Percentiles rank a stretch among this genome's conserved stretches.
Evolutionary conservation across 83 land plant genomes (phyloP).

Genomic region (Thuja plicata): DNA sequence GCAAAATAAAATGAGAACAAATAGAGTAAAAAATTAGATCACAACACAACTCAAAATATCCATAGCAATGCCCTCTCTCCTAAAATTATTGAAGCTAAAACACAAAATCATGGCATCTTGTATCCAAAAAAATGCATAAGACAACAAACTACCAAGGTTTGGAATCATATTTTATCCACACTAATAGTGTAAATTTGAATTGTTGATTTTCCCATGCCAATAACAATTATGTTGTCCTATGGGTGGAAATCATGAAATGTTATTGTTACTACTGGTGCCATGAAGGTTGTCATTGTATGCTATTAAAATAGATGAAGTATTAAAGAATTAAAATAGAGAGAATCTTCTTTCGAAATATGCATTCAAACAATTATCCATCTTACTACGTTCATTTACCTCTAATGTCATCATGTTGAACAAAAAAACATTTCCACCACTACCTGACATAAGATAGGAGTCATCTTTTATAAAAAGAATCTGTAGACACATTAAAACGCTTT

Average conservation of each 20-base stretch:
- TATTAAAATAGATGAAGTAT: neutral
- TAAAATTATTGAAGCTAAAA: neutral
- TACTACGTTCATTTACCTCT: constrained; percentile 43
- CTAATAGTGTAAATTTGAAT: constrained; percentile 65
- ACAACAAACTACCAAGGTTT: neutral
- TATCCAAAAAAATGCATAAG: neutral
- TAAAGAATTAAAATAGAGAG: neutral
- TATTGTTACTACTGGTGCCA: constrained; percentile 74
- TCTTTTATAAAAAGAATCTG: no score
- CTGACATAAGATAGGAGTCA: constrained; percentile 94
- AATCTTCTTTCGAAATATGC: neutral
- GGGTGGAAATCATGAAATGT: constrained; percentile 73
- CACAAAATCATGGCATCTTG: constrained; percentile 1
- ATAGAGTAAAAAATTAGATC: neutral
- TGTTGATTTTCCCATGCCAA: constrained; percentile 70
- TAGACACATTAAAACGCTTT: no score
- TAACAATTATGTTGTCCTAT: constrained; percentile 75
- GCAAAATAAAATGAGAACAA: constrained; percentile 22
- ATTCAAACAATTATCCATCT: constrained; percentile 8
- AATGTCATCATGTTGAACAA: constrained; percentile 90
- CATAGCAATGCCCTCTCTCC: neutral
- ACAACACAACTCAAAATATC: neutral
- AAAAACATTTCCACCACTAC: constrained; percentile 82
- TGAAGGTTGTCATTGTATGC: constrained; percentile 74
- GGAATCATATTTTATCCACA: constrained; percentile 51